Percentiles rank a stretch among this genome's conserved stretches.
These are phyloP conservation scores for Wallacemonas sp. DNA, from an alignment of 208 protist genomes.

Conservation along the genomic window DNA sequence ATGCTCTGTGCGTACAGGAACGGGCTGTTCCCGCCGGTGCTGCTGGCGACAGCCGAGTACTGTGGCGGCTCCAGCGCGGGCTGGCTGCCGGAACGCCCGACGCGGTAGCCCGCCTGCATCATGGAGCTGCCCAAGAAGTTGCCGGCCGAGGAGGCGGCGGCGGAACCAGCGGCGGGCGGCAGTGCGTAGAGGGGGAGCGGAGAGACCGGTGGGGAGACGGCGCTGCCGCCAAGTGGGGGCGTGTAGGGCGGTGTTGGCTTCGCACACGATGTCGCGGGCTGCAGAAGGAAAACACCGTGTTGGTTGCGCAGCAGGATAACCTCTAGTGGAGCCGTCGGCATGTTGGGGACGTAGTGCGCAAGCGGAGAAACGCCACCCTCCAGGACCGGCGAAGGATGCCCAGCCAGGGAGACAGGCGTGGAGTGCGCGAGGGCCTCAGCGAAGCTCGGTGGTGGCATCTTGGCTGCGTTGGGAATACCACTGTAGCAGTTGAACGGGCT, in stretches of 20 bases:
- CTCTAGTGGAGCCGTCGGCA: constrained; percentile 61
- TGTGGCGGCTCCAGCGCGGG: constrained; percentile 32
- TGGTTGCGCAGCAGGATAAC: constrained; percentile 76
- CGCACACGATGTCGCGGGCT: constrained; percentile 34
- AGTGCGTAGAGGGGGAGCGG: constrained; percentile 78
- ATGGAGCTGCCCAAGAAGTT: constrained; percentile 37
- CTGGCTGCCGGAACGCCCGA: constrained; percentile 23
- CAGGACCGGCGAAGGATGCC: constrained; percentile 11
- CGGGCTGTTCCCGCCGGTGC: constrained; percentile 23
- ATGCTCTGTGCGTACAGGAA: constrained; percentile 31
- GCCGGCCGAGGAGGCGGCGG: constrained; percentile 20
- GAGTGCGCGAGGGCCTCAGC: constrained; percentile 62
- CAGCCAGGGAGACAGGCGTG: constrained; percentile 30
- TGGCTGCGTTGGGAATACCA: constrained; percentile 27
- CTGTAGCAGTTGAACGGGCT: constrained; percentile 46
- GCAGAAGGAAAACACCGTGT: constrained; percentile 83
- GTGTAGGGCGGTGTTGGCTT: constrained; percentile 77
- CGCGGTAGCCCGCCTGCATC: constrained; percentile 21
- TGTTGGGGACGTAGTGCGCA: constrained; percentile 65
- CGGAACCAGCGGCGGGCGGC: constrained; percentile 45
- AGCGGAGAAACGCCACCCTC: constrained; percentile 54
- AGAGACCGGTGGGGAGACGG: constrained; percentile 59
- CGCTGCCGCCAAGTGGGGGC: constrained; percentile 30
- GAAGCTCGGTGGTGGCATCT: constrained; percentile 68
- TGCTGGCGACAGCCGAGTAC: constrained; percentile 22